Conservation (phyloP, 2,329 filamentous ascomycete species). For the Penicillium sp. region DNA sequence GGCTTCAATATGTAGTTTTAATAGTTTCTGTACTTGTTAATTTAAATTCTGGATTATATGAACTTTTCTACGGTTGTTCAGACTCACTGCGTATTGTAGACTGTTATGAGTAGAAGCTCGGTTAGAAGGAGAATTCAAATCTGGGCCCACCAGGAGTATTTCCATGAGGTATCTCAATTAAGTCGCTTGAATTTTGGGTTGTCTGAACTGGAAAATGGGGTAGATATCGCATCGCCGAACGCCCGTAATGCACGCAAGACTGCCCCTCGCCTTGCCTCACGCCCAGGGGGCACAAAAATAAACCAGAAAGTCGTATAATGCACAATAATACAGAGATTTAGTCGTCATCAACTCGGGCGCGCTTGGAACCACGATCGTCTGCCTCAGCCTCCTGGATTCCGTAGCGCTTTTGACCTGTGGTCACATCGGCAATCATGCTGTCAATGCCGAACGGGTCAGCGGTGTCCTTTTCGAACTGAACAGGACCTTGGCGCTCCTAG, state of each 20-base stretch:
- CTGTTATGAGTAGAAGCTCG: background rate
- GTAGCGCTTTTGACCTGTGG: constrained; percentile 50
- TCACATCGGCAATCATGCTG: constrained; percentile 82
- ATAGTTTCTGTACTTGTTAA: background rate
- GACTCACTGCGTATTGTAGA: background rate
- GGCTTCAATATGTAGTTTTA: background rate
- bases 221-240: constrained; percentile 21
- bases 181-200: background rate
- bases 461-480: constrained; percentile 91
- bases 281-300: constrained; percentile 5
- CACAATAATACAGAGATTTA: constrained; percentile 16
- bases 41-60: background rate
- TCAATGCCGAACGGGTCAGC: constrained; percentile 92
- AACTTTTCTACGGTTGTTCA: background rate
- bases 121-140: background rate
- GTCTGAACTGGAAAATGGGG: constrained; percentile 8
- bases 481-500: constrained; percentile 79
- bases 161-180: background rate
- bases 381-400: constrained; percentile 44
- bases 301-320: constrained; percentile 13
- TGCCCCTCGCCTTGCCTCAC: constrained; percentile 6
- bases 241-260: constrained; percentile 30
- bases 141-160: background rate
- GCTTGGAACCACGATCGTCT: constrained; percentile 56
- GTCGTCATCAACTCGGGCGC: constrained; percentile 76